Evolutionary conservation across 2,329 filamentous ascomycete genomes (phyloP).

Genomic region (Lachnellula subtilissima): DNA sequence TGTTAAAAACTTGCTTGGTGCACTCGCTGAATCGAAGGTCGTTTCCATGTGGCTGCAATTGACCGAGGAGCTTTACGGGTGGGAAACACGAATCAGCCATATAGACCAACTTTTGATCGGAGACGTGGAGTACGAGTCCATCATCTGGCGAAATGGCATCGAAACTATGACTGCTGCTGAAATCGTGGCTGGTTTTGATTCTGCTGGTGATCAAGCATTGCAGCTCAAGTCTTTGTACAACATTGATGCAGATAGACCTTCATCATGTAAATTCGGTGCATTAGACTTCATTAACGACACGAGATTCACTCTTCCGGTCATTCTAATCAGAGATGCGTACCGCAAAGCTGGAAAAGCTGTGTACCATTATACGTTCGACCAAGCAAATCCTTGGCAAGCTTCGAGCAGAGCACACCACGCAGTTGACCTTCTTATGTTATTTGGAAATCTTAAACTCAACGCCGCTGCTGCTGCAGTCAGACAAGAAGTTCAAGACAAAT

Average conservation of each 20-base stretch:
- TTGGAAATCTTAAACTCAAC: slow-evolving; percentile 23
- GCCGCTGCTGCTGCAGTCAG: too few relatives aligned
- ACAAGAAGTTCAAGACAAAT: too few relatives aligned
- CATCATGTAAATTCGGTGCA: too few relatives aligned
- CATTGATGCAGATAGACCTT: too few relatives aligned
- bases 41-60: slow-evolving; percentile 37
- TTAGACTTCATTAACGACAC: too few relatives aligned
- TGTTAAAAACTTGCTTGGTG: slow-evolving; percentile 16
- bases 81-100: slow-evolving; percentile 33
- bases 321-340: too few relatives aligned
- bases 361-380: slow-evolving; percentile 40
- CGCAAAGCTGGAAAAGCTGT: slow-evolving; percentile 22
- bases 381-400: slow-evolving; percentile 43
- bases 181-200: slow-evolving; percentile 34
- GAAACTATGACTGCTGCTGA: slow-evolving; percentile 32
- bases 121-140: slow-evolving; percentile 41
- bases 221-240: too few relatives aligned
- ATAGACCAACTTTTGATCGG: slow-evolving; percentile 38
- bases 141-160: slow-evolving; percentile 41
- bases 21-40: slow-evolving; percentile 38
- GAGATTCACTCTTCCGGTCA: too few relatives aligned
- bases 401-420: slow-evolving; percentile 44
- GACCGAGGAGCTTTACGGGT: slow-evolving; percentile 32
- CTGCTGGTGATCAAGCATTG: background rate
- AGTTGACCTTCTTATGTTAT: slow-evolving; percentile 42